Evolutionary conservation across 2,329 filamentous ascomycete genomes (phyloP).

Genomic region (Pseudogymnoascus sp.): DNA sequence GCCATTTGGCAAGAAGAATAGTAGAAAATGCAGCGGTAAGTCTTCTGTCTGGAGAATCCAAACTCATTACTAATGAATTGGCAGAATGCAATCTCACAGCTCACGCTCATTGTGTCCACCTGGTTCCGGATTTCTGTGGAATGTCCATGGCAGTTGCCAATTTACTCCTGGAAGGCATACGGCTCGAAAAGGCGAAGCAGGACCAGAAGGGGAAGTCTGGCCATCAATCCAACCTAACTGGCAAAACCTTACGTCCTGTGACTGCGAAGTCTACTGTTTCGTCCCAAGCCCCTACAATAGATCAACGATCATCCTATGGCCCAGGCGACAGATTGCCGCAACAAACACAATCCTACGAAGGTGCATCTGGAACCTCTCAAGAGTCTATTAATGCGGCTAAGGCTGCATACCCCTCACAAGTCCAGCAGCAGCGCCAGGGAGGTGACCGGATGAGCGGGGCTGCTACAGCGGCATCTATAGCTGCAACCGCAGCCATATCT

Average conservation of each 20-base stretch:
- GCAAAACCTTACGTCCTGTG: conserved; percentile 21
- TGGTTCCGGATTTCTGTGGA: conserved; percentile 96
- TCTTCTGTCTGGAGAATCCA: conserved; percentile 15
- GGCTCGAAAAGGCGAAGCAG: conserved; percentile 63
- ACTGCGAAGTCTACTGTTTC: conserved; percentile 11
- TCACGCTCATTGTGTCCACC: conserved; percentile 83
- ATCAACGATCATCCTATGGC: conserved; percentile 23
- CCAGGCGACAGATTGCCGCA: conserved; percentile 20
- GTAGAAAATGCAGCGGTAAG: conserved; percentile 79
- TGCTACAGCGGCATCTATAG: conserved; percentile 43
- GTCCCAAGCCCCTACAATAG: conserved; percentile 17
- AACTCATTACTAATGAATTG: conserved; percentile 23
- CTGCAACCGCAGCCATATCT: conserved; percentile 52
- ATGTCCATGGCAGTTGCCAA: conserved; percentile 99
- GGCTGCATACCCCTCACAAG: conserved; percentile 43
- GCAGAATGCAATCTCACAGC: conserved; percentile 85
- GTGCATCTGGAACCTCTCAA: conserved; percentile 34
- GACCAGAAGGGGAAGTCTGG: conserved; percentile 31
- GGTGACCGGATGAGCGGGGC: conserved; percentile 45
- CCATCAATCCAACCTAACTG: conserved; percentile 20
- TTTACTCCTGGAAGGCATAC: conserved; percentile 80
- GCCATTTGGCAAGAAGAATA: conserved; percentile 90
- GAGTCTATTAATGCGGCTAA: conserved; percentile 58
- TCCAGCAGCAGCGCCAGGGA: conserved; percentile 33
- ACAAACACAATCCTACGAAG: conserved; percentile 29